These are phyloP conservation scores for Podila minutissima DNA, from an alignment of 192 early-diverging fungal genomes.

Conservation along the genomic window DNA sequence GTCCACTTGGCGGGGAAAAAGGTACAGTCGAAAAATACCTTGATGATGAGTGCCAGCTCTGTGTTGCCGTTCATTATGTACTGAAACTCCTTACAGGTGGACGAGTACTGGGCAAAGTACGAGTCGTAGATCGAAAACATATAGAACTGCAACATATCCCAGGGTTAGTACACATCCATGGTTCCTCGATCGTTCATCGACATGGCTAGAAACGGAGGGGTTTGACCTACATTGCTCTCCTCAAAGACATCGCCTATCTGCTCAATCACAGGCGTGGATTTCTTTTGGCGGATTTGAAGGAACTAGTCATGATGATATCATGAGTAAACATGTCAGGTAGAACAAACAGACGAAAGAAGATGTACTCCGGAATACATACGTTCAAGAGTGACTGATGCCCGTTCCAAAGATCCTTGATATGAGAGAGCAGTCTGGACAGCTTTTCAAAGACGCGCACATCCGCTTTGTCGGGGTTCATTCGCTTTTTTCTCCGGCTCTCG, in stretches of 20 bases:
- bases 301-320: not conserved
- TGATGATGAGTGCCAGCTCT: constrained; percentile 30
- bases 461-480: constrained; percentile 33
- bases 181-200: not conserved
- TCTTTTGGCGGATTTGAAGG: constrained; percentile 33
- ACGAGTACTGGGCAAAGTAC: constrained; percentile 46
- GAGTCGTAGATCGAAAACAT: constrained; percentile 51
- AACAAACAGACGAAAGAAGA: not conserved
- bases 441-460: constrained; percentile 37
- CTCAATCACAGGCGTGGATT: constrained; percentile 16
- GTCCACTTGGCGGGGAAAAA: not conserved
- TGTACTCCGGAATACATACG: constrained; percentile 1
- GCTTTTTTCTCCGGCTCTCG: constrained; percentile 34
- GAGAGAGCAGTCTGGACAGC: constrained; percentile 32
- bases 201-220: not conserved
- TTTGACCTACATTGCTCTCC: not conserved
- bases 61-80: constrained; percentile 23
- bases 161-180: not conserved
- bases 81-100: constrained; percentile 39
- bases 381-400: constrained; percentile 37
- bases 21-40: not conserved
- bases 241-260: constrained; percentile 46
- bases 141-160: constrained; percentile 20
- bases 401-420: constrained; percentile 49
- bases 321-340: not conserved